Evolutionary conservation across 352 stramenopile genomes (phyloP).

Genomic region (Globisporangium canariense): DNA sequence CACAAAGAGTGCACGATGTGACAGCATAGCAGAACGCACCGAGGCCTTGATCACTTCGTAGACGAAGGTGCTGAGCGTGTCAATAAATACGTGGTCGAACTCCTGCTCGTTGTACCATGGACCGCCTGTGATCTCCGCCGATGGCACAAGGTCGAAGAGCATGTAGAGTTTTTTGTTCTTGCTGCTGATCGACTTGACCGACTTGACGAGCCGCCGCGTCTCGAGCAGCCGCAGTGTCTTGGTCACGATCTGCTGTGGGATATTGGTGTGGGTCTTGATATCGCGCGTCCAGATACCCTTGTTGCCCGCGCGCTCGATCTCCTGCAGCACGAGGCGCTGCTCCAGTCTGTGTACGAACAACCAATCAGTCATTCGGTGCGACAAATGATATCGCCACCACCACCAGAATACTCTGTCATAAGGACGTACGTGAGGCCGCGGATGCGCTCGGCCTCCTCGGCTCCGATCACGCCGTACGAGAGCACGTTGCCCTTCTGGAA

Average conservation of each 20-base stretch:
- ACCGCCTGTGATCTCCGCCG: constrained; percentile 98
- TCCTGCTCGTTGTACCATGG: constrained; percentile 99
- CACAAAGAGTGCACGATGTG: not conserved
- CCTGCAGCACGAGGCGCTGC: constrained; percentile 87
- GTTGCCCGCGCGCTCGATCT: constrained; percentile 96
- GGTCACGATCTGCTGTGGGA: constrained; percentile 95
- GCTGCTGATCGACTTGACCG: constrained; percentile 98
- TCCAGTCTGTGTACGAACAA: constrained; percentile 43
- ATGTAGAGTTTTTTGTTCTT: constrained; percentile 99
- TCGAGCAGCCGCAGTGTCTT: constrained; percentile 98
- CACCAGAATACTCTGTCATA: not conserved
- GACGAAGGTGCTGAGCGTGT: constrained; percentile 94
- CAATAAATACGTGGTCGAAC: constrained; percentile 99
- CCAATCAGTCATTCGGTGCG: not conserved
- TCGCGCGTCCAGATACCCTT: constrained; percentile 99
- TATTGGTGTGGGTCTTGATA: constrained; percentile 97
- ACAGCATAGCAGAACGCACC: constrained; percentile 13
- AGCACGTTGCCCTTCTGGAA: constrained; percentile 85
- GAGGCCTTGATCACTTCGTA: constrained; percentile 87
- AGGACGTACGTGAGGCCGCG: constrained; percentile 71
- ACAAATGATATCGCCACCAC: not conserved
- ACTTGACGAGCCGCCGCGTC: constrained; percentile 96
- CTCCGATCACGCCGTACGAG: constrained; percentile 78
- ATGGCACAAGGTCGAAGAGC: constrained; percentile 93
- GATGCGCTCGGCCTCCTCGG: constrained; percentile 84